A percentile compares a stretch with the other conserved stretches of the same genome.
Evolutionary conservation across 371 early-diverging fungal species (phyloP).

Genomic region (Catenaria anguillulae): DNA sequence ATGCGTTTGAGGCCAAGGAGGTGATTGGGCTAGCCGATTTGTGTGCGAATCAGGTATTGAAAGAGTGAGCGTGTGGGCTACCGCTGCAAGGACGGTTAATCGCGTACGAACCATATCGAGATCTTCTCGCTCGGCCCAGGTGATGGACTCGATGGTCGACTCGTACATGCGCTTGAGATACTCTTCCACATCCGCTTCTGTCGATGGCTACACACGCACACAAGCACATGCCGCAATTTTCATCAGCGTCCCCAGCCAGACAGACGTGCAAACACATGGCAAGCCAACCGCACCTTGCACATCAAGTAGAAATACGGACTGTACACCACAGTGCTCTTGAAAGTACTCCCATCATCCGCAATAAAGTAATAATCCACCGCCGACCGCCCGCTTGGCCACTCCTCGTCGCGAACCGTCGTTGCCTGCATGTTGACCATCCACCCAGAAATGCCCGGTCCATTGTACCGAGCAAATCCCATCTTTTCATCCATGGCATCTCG

Average conservation of each 20-base stretch:
- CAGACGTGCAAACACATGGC: too few species aligned
- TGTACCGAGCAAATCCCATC: constrained; percentile 66
- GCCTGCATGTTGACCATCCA: constrained; percentile 93
- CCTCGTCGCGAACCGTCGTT: constrained; percentile 21
- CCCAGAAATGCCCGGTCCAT: constrained; percentile 66
- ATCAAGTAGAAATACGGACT: constrained; percentile 82
- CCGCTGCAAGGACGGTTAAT: too few species aligned
- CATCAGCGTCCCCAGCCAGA: too few species aligned
- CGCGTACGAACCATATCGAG: constrained; percentile 67
- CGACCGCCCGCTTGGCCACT: constrained; percentile 51
- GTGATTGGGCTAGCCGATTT: constrained; percentile 85
- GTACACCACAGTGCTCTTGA: constrained; percentile 69
- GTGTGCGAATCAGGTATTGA: too few species aligned
- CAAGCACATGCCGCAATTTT: too few species aligned
- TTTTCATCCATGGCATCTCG: too few species aligned
- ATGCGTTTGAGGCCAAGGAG: constrained; percentile 54
- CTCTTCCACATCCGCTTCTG: constrained; percentile 74
- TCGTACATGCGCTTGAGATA: constrained; percentile 62
- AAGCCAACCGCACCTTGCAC: too few species aligned
- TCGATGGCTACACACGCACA: too few species aligned
- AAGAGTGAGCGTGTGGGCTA: too few species aligned
- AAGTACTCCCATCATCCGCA: constrained; percentile 71
- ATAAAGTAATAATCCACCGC: constrained; percentile 87
- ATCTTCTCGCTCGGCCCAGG: constrained; percentile 63
- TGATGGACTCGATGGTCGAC: constrained; percentile 41